These are phyloP conservation scores for Zygotorulaspora danielsina DNA, from an alignment of 805 yeast genomes.

Conservation along the genomic window DNA sequence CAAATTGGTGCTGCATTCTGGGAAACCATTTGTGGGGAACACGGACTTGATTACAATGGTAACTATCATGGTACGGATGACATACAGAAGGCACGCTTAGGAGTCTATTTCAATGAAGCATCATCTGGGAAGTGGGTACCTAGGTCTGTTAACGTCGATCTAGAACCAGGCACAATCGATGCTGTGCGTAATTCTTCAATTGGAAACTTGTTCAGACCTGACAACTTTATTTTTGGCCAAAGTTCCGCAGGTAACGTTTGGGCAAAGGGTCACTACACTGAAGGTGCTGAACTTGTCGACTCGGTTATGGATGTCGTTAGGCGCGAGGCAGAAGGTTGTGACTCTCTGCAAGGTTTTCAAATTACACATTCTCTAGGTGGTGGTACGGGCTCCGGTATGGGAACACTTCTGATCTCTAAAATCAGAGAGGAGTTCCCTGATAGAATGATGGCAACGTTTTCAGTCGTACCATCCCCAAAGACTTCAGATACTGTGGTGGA, in stretches of 20 bases:
- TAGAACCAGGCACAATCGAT: constrained; percentile 93
- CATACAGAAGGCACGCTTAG: constrained; percentile 54
- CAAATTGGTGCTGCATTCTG: constrained; percentile 95
- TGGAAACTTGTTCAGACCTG: constrained; percentile 88
- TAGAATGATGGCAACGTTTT: constrained; percentile 93
- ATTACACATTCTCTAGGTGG: constrained; percentile 79
- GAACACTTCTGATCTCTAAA: constrained; percentile 78
- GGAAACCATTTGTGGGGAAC: constrained; percentile 89
- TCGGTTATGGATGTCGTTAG: constrained; percentile 84
- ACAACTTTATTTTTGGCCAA: constrained; percentile 83
- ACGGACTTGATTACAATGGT: constrained; percentile 73
- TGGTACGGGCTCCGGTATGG: constrained; percentile 97
- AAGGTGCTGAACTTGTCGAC: constrained; percentile 92
- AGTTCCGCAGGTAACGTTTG: constrained; percentile 93
- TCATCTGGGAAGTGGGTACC: constrained; percentile 87
- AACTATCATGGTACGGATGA: constrained; percentile 59
- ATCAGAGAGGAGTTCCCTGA: constrained; percentile 92
- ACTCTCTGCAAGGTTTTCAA: constrained; percentile 92
- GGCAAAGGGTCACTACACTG: constrained; percentile 97
- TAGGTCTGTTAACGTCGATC: constrained; percentile 85
- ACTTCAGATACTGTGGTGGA: constrained; percentile 92
- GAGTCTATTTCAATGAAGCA: constrained; percentile 87
- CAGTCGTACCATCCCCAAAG: constrained; percentile 88
- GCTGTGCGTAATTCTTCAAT: constrained; percentile 73
- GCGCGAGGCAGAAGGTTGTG: constrained; percentile 92